These are phyloP conservation scores for Aspergillus fumigatus DNA, from an alignment of 2,329 filamentous ascomycete species.

Conservation along the genomic window DNA sequence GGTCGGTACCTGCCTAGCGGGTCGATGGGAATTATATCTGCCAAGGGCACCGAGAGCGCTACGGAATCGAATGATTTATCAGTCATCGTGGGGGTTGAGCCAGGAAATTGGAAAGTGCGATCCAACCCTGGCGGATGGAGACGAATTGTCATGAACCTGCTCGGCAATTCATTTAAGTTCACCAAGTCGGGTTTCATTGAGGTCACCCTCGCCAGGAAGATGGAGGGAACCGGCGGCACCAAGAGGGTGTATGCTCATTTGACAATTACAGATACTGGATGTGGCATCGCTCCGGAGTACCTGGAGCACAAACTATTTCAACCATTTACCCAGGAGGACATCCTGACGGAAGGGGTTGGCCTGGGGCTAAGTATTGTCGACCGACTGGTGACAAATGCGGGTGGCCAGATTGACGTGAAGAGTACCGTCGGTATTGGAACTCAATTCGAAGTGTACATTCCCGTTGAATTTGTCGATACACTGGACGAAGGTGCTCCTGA, in stretches of 20 bases:
- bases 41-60: background rate
- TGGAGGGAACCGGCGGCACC: slow-evolving; percentile 5
- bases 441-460: slow-evolving; percentile 26
- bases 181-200: slow-evolving; percentile 31
- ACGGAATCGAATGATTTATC: slow-evolving; percentile 14
- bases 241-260: slow-evolving; percentile 25
- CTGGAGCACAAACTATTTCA: slow-evolving; percentile 55
- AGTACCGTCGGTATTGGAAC: slow-evolving; percentile 33
- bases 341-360: slow-evolving; percentile 56
- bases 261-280: slow-evolving; percentile 57
- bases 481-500: background rate
- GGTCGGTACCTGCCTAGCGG: slow-evolving; percentile 10
- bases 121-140: slow-evolving; percentile 29
- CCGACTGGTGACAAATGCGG: slow-evolving; percentile 52
- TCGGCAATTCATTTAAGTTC: slow-evolving; percentile 37
- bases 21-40: slow-evolving; percentile 1
- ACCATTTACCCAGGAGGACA: slow-evolving; percentile 60
- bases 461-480: slow-evolving; percentile 11
- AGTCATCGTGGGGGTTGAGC: slow-evolving; percentile 27
- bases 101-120: slow-evolving; percentile 25
- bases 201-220: slow-evolving; percentile 20
- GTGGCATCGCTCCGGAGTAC: slow-evolving; percentile 58
- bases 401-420: slow-evolving; percentile 53
- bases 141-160: slow-evolving; percentile 35
- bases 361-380: slow-evolving; percentile 61